These are phyloP conservation scores for Cutaneotrichosporon curvatum DNA, from an alignment of 1,284 basidiomycete species.

Conservation along the genomic window DNA sequence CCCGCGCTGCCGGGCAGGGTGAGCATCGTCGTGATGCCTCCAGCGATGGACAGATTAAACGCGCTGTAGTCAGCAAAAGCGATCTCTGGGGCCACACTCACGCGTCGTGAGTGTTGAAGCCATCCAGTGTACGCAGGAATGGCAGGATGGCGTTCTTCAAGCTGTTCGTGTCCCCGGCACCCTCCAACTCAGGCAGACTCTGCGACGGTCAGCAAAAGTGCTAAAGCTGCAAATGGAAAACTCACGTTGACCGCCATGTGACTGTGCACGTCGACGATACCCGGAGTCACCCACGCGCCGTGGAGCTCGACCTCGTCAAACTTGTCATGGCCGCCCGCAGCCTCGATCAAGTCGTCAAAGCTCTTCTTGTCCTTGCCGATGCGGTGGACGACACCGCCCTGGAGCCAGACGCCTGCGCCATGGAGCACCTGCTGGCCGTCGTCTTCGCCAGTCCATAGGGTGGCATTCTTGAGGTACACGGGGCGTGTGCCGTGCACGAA, in stretches of 20 bases:
- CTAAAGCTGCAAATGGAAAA: too few relatives aligned
- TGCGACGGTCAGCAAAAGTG: too few relatives aligned
- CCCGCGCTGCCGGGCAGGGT: constrained; percentile 48
- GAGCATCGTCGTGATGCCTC: constrained; percentile 51
- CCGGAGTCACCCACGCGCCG: constrained; percentile 50
- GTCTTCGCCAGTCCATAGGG: constrained; percentile 67
- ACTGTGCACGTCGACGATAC: constrained; percentile 69
- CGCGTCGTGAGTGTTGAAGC: constrained; percentile 51
- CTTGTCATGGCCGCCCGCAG: constrained; percentile 8
- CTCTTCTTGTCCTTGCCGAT: constrained; percentile 36
- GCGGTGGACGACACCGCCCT: constrained; percentile 48
- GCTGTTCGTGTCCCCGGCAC: constrained; percentile 48
- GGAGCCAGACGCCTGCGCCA: constrained; percentile 47
- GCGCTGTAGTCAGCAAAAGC: constrained; percentile 25
- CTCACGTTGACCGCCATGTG: constrained; percentile 61
- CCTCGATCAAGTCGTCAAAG: constrained; percentile 7
- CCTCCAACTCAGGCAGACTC: constrained; percentile 34
- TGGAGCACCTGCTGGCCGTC: constrained; percentile 56
- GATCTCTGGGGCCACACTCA: background rate
- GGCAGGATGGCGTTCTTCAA: constrained; percentile 46
- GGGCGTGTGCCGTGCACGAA: constrained; percentile 60
- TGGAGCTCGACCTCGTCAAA: constrained; percentile 42
- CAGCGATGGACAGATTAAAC: constrained; percentile 48
- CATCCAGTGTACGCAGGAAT: constrained; percentile 50
- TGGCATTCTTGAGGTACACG: constrained; percentile 67